phyloP scores from a whole-genome alignment of 495 filamentous ascomycete species.

The Tuber borchii region DNA sequence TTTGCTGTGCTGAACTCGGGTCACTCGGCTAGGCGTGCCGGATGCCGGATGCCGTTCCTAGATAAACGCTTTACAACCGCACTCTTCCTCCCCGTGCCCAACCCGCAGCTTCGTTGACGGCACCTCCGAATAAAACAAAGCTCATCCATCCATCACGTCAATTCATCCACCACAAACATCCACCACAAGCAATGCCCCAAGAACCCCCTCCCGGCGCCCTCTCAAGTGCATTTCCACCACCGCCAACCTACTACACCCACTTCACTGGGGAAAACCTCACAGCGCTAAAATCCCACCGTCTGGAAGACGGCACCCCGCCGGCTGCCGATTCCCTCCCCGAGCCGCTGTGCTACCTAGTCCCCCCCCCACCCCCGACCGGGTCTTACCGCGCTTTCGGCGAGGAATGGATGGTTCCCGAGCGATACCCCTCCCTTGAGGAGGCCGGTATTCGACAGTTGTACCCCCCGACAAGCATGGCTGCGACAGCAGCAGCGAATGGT shows the following conservation, averaged over 20 bases:
- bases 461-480: slow-evolving; percentile 26
- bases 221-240: slow-evolving; percentile 65
- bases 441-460: slow-evolving; percentile 66
- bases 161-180: slow-evolving; percentile 3
- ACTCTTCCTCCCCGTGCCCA: not conserved
- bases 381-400: slow-evolving; percentile 70
- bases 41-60: not conserved
- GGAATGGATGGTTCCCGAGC: slow-evolving; percentile 51
- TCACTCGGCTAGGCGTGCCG: not conserved
- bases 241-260: slow-evolving; percentile 81
- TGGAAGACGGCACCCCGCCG: slow-evolving; percentile 29
- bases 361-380: slow-evolving; percentile 62
- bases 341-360: slow-evolving; percentile 65
- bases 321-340: slow-evolving; percentile 35
- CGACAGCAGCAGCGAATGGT: slow-evolving; percentile 7
- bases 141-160: not conserved
- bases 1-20: not conserved
- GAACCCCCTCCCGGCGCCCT: slow-evolving; percentile 47
- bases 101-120: not conserved
- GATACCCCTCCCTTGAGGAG: slow-evolving; percentile 60
- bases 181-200: slow-evolving; percentile 39
- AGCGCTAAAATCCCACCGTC: slow-evolving; percentile 52
- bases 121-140: slow-evolving; percentile 11
- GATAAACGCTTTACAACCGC: not conserved
- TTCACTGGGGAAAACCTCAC: slow-evolving; percentile 75